phyloP scores from a whole-genome alignment of 305 asterid genomes.

The Fraxinus dipetala region DNA sequence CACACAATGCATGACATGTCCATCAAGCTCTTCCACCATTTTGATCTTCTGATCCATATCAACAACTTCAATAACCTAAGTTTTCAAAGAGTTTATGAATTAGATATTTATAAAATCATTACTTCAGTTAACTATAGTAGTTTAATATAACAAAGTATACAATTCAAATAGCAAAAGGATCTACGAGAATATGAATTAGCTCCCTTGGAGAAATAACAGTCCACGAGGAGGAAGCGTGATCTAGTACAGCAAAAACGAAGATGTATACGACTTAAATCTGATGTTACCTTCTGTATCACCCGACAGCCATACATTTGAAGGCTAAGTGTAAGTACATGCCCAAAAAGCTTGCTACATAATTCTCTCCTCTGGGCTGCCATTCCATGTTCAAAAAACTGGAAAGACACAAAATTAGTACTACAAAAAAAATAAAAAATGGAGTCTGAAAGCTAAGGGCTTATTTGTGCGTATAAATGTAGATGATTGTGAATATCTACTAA shows the following conservation, averaged over 20 bases:
- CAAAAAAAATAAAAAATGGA: background rate
- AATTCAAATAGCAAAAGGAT: background rate
- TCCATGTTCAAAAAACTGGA: constrained; percentile 84
- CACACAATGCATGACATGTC: constrained; percentile 93
- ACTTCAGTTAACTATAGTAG: constrained; percentile 5
- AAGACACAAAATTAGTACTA: constrained; percentile 13
- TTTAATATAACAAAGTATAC: background rate
- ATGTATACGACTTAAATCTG: constrained; percentile 6
- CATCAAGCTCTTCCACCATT: constrained; percentile 98
- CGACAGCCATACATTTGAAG: constrained; percentile 95
- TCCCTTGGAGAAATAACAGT: background rate
- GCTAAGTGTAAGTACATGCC: constrained; percentile 68
- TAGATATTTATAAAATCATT: background rate
- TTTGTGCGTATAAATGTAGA: background rate
- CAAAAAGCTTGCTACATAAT: constrained; percentile 64
- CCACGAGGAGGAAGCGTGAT: background rate
- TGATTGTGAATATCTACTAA: background rate
- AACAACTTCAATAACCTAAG: constrained; percentile 94
- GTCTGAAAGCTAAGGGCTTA: background rate
- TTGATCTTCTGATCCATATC: constrained; percentile 91
- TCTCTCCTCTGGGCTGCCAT: constrained; percentile 74
- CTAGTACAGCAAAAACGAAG: constrained; percentile 6
- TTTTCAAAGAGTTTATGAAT: constrained; percentile 8
- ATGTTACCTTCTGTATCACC: constrained; percentile 78
- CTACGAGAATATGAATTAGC: background rate